Percentiles rank a stretch among this genome's conserved stretches.
Conservation (phyloP, 176 grass and related monocot genomes). For the Ananas comosus region DNA sequence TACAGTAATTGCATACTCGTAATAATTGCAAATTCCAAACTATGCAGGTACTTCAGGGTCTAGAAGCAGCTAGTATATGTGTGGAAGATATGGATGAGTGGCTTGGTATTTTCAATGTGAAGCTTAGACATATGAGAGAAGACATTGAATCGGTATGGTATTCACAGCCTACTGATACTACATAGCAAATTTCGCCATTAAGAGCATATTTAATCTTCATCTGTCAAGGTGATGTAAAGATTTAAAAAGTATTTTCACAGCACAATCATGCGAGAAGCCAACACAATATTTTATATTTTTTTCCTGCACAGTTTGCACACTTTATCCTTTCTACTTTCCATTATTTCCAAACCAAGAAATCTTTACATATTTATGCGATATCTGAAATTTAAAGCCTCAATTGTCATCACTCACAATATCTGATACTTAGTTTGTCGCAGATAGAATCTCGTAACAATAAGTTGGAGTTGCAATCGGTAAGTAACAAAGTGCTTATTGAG, state of each 20-base stretch:
- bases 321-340: background rate
- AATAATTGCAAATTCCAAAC: constrained; percentile 2
- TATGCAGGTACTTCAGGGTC: constrained; percentile 64
- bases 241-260: no score
- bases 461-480: constrained; percentile 82
- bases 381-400: background rate
- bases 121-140: constrained; percentile 96
- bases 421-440: constrained; percentile 34
- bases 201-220: no score
- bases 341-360: background rate
- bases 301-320: background rate
- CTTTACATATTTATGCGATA: no score
- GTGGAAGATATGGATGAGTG: constrained; percentile 98
- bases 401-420: background rate
- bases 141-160: constrained; percentile 86
- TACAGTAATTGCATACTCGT: background rate
- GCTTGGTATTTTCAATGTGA: constrained; percentile 96
- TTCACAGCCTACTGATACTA: background rate
- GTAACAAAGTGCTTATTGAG: constrained; percentile 70
- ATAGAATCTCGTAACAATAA: constrained; percentile 93
- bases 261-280: no score
- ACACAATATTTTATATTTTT: background rate
- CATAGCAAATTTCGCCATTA: background rate
- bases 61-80: constrained; percentile 66
- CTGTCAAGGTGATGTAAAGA: no score